These are phyloP conservation scores for Aspergillus piperis DNA, from an alignment of 2,329 filamentous ascomycete species.

Conservation along the genomic window DNA sequence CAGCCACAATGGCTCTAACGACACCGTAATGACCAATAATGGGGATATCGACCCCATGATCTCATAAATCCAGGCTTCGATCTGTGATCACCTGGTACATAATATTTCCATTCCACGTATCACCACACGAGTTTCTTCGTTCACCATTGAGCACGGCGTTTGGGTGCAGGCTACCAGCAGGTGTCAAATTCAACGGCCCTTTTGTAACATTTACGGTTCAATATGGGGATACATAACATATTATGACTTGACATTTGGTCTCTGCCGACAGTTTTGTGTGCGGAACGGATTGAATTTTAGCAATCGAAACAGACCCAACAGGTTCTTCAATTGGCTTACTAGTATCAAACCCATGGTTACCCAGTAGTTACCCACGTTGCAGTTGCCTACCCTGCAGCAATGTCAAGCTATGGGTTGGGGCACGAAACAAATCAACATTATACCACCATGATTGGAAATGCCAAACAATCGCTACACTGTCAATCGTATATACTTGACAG, in stretches of 20 bases:
- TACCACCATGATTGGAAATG: neutral
- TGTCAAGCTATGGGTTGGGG: neutral
- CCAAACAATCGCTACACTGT: too few species aligned
- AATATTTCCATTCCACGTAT: neutral
- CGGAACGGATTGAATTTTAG: too few species aligned
- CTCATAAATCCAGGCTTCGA: slow-evolving; percentile 28
- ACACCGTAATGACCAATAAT: slow-evolving; percentile 46
- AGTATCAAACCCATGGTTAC: too few species aligned
- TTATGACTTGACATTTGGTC: too few species aligned
- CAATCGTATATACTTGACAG: too few species aligned
- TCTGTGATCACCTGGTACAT: neutral
- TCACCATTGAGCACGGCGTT: slow-evolving; percentile 3
- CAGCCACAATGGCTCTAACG: slow-evolving; percentile 36
- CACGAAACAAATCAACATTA: neutral
- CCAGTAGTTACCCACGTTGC: too few species aligned
- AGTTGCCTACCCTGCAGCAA: too few species aligned
- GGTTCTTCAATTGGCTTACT: too few species aligned
- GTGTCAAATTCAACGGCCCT: neutral
- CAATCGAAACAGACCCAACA: too few species aligned
- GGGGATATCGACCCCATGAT: slow-evolving; percentile 46
- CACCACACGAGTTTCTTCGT: slow-evolving; percentile 3
- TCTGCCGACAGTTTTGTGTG: too few species aligned
- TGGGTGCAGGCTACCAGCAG: neutral
- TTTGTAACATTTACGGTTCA: neutral
- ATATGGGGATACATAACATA: neutral